phyloP scores from a whole-genome alignment of 2,329 filamentous ascomycete genomes.

The Claviceps lovelessii region DNA sequence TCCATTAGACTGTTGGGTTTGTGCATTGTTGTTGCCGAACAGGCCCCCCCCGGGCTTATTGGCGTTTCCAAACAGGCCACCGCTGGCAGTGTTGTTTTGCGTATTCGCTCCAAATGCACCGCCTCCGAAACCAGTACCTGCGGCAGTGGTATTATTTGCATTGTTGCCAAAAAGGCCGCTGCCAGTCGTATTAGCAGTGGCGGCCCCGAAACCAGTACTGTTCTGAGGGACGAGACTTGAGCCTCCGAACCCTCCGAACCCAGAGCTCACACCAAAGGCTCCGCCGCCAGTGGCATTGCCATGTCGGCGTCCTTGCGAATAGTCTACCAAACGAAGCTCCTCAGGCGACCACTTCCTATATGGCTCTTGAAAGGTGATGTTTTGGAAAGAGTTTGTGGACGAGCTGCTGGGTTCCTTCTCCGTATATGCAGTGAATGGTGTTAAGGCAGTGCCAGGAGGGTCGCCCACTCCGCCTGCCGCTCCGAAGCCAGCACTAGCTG shows the following conservation, averaged over 20 bases:
- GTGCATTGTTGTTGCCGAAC: constrained; percentile 12
- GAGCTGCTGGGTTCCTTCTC: constrained; percentile 58
- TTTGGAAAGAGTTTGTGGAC: constrained; percentile 54
- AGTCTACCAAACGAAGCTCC: constrained; percentile 71
- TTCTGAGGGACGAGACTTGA: constrained; percentile 17
- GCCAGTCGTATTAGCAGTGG: constrained; percentile 19
- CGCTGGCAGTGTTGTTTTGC: constrained; percentile 13
- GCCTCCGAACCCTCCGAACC: constrained; percentile 36
- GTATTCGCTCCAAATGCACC: constrained; percentile 28
- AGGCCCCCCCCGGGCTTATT: constrained; percentile 14
- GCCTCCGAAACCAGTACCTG: constrained; percentile 10
- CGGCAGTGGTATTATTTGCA: constrained; percentile 19
- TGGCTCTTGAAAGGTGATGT: constrained; percentile 60
- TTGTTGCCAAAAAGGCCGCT: constrained; percentile 24
- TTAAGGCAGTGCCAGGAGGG: constrained; percentile 53
- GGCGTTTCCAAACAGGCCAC: constrained; percentile 25
- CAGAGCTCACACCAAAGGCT: constrained; percentile 56
- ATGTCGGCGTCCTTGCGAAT: constrained; percentile 69
- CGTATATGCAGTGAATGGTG: constrained; percentile 52
- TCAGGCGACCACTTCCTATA: constrained; percentile 89
- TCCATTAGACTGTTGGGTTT: constrained; percentile 9
- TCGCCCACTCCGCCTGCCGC: constrained; percentile 27
- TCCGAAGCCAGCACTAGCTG: constrained; percentile 36
- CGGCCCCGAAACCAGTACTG: constrained; percentile 32
- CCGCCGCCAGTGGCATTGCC: constrained; percentile 75